A percentile compares a stretch with the other conserved stretches of the same genome.
Conservation (phyloP, 2,329 filamentous ascomycete species). For the Penicillium janthinellum region DNA sequence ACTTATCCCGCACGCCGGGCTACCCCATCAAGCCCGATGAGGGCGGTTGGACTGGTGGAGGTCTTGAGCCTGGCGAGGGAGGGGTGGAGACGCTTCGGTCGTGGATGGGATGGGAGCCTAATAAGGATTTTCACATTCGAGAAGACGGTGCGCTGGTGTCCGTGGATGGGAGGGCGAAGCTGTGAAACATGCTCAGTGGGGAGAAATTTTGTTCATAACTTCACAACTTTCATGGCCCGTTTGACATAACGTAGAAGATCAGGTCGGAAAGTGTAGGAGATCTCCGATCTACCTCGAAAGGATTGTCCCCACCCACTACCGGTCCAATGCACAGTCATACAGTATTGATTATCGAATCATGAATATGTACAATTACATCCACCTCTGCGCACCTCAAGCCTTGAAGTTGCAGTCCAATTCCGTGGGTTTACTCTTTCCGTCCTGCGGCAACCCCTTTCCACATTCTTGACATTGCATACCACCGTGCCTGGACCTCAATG, state of each 20-base stretch:
- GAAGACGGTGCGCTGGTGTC: constrained; percentile 62
- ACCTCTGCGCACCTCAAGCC: neutral
- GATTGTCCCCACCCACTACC: neutral
- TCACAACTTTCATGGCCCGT: neutral
- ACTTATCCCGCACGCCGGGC: constrained; percentile 68
- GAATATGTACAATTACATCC: neutral
- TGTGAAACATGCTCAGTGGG: constrained; percentile 20
- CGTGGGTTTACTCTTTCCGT: neutral
- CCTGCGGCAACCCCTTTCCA: neutral
- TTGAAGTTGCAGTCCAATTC: neutral
- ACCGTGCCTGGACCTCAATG: constrained; percentile 14
- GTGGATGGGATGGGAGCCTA: constrained; percentile 79
- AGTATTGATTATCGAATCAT: too few relatives aligned
- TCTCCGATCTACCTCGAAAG: neutral
- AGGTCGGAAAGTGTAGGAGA: neutral
- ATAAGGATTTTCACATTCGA: constrained; percentile 67
- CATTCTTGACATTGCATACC: neutral
- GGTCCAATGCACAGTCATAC: neutral
- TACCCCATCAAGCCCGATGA: constrained; percentile 59
- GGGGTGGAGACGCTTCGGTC: constrained; percentile 67
- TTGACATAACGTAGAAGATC: neutral
- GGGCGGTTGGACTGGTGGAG: constrained; percentile 67
- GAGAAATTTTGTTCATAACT: neutral
- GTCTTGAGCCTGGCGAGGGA: constrained; percentile 67
- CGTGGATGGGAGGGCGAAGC: constrained; percentile 40